A percentile compares a stretch with the other conserved stretches of the same genome.
These are phyloP conservation scores for Zygoascus hellenicus DNA, from an alignment of 1,139 yeast species.

Conservation along the genomic window DNA sequence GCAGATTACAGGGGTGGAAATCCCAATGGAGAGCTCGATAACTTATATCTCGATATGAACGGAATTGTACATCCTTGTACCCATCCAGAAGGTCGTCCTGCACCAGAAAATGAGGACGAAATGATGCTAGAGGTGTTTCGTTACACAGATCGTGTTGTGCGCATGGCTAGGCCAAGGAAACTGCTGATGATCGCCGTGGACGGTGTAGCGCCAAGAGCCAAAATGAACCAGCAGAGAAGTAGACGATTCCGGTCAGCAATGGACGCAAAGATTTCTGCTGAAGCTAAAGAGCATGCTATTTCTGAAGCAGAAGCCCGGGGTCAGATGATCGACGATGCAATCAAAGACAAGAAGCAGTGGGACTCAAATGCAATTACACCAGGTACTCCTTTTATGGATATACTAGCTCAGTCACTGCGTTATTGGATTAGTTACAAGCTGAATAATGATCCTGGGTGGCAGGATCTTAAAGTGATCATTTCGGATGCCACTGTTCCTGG, in stretches of 20 bases:
- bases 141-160: slow-evolving; percentile 81
- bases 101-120: slow-evolving; percentile 92
- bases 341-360: slow-evolving; percentile 50
- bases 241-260: slow-evolving; percentile 93
- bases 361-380: slow-evolving; percentile 96
- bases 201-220: slow-evolving; percentile 99
- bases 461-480: slow-evolving; percentile 70
- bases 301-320: slow-evolving; percentile 44
- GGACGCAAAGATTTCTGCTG: slow-evolving; percentile 62
- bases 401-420: slow-evolving; percentile 72
- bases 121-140: slow-evolving; percentile 88
- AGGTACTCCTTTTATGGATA: slow-evolving; percentile 97
- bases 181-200: slow-evolving; percentile 89
- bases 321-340: slow-evolving; percentile 38
- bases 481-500: slow-evolving; percentile 99
- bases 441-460: slow-evolving; percentile 89
- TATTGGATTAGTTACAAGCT: slow-evolving; percentile 90
- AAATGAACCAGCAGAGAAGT: slow-evolving; percentile 98
- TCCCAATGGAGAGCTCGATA: slow-evolving; percentile 94
- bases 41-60: slow-evolving; percentile 89
- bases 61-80: slow-evolving; percentile 98
- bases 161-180: slow-evolving; percentile 93
- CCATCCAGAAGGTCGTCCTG: slow-evolving; percentile 90
- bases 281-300: slow-evolving; percentile 38
- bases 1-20: slow-evolving; percentile 69